Conservation (phyloP, 371 early-diverging fungal species). For the Dipsacomyces acuminosporus region DNA sequence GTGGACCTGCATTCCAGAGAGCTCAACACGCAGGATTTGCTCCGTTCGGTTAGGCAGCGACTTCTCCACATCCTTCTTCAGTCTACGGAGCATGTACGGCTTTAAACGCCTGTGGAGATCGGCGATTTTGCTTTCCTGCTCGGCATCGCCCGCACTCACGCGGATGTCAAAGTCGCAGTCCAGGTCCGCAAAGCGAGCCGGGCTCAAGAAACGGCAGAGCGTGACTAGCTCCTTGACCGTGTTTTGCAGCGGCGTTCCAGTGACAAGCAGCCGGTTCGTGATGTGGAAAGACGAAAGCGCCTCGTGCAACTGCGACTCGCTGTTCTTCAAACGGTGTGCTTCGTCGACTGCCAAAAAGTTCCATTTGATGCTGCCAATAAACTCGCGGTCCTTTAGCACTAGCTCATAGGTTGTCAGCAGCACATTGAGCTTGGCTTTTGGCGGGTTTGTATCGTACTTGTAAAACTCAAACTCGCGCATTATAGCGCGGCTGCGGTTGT, state of each 20-base stretch:
- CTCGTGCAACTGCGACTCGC: slow-evolving; percentile 82
- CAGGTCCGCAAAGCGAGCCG: slow-evolving; percentile 68
- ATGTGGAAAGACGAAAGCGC: slow-evolving; percentile 71
- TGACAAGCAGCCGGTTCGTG: slow-evolving; percentile 74
- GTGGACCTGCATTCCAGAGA: slow-evolving; percentile 82
- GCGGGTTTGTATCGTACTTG: slow-evolving; percentile 39
- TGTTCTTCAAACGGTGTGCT: slow-evolving; percentile 88
- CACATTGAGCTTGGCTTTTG: slow-evolving; percentile 79
- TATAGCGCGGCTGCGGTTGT: slow-evolving; percentile 68
- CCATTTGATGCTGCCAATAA: slow-evolving; percentile 75
- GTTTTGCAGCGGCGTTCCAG: slow-evolving; percentile 90
- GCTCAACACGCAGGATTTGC: slow-evolving; percentile 88
- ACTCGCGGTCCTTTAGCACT: slow-evolving; percentile 82
- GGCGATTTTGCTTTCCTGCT: slow-evolving; percentile 77
- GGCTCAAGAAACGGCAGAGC: slow-evolving; percentile 78
- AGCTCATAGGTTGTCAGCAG: slow-evolving; percentile 94
- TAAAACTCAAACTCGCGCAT: slow-evolving; percentile 93
- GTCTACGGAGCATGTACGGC: slow-evolving; percentile 86
- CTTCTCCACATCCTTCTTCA: slow-evolving; percentile 98
- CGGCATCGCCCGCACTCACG: slow-evolving; percentile 39
- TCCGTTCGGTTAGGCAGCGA: slow-evolving; percentile 93
- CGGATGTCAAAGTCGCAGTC: slow-evolving; percentile 59
- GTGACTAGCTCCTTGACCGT: slow-evolving; percentile 79
- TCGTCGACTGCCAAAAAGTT: slow-evolving; percentile 85
- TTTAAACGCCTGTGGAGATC: slow-evolving; percentile 80